A percentile compares a stretch with the other conserved stretches of the same genome.
phyloP scores from a whole-genome alignment of 805 yeast genomes.

The Metschnikowia kofuensis region DNA sequence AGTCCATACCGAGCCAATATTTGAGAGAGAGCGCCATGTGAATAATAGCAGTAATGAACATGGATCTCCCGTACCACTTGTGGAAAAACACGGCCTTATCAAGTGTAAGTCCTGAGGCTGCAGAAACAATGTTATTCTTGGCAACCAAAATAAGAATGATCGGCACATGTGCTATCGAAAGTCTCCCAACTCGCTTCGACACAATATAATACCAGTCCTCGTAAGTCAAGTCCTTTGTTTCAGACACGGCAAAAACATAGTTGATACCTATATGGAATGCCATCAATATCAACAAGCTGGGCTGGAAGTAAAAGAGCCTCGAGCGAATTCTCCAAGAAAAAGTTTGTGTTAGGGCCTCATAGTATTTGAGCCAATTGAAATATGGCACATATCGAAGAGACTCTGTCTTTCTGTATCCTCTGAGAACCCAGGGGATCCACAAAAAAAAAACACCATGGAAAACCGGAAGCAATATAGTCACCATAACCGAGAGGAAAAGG shows the following conservation, averaged over 20 bases:
- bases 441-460: constrained; percentile 41
- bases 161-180: constrained; percentile 41
- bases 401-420: constrained; percentile 22
- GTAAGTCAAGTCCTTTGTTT: constrained; percentile 39
- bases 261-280: constrained; percentile 27
- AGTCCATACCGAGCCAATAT: constrained; percentile 42
- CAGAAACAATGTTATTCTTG: constrained; percentile 40
- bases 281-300: constrained; percentile 34
- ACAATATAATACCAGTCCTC: constrained; percentile 38
- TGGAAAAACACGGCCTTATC: constrained; percentile 41
- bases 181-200: constrained; percentile 40
- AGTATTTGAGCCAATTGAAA: constrained; percentile 26
- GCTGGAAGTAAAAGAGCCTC: constrained; percentile 34
- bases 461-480: constrained; percentile 24
- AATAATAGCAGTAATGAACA: constrained; percentile 33
- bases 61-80: constrained; percentile 42
- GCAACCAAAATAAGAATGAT: constrained; percentile 32
- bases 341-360: constrained; percentile 29
- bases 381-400: constrained; percentile 17
- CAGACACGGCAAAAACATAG: constrained; percentile 25
- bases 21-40: constrained; percentile 33
- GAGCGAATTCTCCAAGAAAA: constrained; percentile 19
- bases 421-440: constrained; percentile 38
- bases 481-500: constrained; percentile 34
- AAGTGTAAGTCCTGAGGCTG: constrained; percentile 40